Evolutionary conservation across 2,329 filamentous ascomycete species (phyloP), one percentile per base, ranked within the genome.

Genomic region (Colletotrichum sojae): DNA sequence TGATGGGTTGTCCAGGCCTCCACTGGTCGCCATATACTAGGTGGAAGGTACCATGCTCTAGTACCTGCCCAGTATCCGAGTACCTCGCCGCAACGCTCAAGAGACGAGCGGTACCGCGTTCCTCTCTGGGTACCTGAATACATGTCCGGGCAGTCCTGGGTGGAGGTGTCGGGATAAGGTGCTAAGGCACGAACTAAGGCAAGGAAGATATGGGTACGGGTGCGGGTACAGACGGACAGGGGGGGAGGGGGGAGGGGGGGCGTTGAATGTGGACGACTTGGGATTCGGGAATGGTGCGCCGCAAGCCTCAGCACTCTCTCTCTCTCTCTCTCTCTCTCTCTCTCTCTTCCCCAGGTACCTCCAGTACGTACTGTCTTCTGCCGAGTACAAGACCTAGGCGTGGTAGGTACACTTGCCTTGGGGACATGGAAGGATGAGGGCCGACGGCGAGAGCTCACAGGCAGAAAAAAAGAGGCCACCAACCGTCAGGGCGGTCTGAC

Each of bases 401-500:
- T n/a, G 27, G 27, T 31, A 31, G 5, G 5, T 31, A 31, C 27
- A 31, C 10, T 46, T 46, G 45, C 15, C 9, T 46, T 16, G 16
- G 16, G 8, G 16, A 18, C 45, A 46, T 10, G 16, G 45, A 46
- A 18, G 16, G 45, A 6, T 46, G 45, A 46, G 43, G 31, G 10
- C 31, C 40, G 13, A 25, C 22, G 22, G 22, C 22, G 22, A 25
- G 5, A 49, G 27, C 27, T 56, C 36, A 39, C 16, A 22, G 67
- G 67, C 67, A 69, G 67, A 69, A 64, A 36, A 36, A 25, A 25
- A 51, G 60, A 31, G 63, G 63, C 18, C 60, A 54, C 60, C 45
- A 58, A 46, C 39, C 39, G n/a, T 43, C 43, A 69, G 55, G 63
- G 67, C 67, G 67, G 67, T 69, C 62, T 65, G 54, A 54, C 59